phyloP scores from a whole-genome alignment of 139 green algal species.

The Klebsormidium nitens region DNA sequence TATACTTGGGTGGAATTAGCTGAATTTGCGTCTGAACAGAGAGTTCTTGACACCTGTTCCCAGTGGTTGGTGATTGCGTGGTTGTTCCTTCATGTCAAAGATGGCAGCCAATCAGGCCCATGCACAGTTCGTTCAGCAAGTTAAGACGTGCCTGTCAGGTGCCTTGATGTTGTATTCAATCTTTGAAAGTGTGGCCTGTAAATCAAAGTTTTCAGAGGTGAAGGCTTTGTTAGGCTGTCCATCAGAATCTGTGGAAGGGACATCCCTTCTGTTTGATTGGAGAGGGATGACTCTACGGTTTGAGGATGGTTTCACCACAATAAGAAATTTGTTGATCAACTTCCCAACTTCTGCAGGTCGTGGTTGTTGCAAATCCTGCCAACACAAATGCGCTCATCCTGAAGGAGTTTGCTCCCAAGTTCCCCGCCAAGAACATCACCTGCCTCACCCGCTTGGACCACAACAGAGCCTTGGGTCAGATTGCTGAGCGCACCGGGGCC shows the following conservation, averaged over 20 bases:
- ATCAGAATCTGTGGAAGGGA: not conserved
- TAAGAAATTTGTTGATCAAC: not conserved
- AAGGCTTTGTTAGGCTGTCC: not conserved
- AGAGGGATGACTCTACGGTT: not conserved
- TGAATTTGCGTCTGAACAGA: too few relatives aligned
- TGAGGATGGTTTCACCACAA: not conserved
- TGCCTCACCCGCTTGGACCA: constrained; percentile 90
- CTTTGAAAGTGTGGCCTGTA: not conserved
- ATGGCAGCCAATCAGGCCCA: too few relatives aligned
- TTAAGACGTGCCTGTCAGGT: too few relatives aligned
- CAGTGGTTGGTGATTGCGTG: too few relatives aligned
- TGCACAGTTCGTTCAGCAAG: too few relatives aligned
- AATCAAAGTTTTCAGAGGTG: not conserved
- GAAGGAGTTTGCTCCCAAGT: constrained; percentile 69
- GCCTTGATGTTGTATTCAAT: not conserved
- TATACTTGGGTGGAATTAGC: too few relatives aligned
- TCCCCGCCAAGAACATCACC: constrained; percentile 86
- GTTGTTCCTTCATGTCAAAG: too few relatives aligned
- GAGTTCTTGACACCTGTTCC: too few relatives aligned
- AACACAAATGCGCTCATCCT: constrained; percentile 93
- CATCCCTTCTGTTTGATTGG: constrained; percentile 3
- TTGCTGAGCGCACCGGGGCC: constrained; percentile 59
- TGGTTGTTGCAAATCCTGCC: constrained; percentile 94
- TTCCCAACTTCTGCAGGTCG: constrained; percentile 53
- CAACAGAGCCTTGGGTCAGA: constrained; percentile 86